Evolutionary conservation across 2,329 filamentous ascomycete species (phyloP), one percentile per base, ranked within the genome.

Genomic region (Paecilomyces sp.): DNA sequence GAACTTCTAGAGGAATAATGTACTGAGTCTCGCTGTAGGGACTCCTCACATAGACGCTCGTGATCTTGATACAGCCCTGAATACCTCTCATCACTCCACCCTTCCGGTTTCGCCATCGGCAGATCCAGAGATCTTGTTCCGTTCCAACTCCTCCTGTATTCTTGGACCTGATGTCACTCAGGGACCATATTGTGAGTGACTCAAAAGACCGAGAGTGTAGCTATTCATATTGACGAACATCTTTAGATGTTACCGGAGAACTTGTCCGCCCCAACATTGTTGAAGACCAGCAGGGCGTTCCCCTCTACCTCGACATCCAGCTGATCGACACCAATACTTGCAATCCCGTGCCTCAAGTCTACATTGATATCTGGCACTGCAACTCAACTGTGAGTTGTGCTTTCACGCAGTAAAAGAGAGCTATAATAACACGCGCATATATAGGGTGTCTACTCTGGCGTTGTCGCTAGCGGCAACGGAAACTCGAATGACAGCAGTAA

Each of bases 121-220:
- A 11, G 66, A 68, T 57, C 66, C 68, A 3, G 60, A 56, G 0
- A 61, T 68, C 5, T 62, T 75, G 30, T 74, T 74, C 47, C 62
- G 65, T 12, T 71, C 69, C 7, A 68, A 70, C 66, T 51, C 73
- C 63, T 61, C 78, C 18, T 84, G 82, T 62, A 71, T 83, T 28
- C 72, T 84, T 30, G 79, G 75, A n/a, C 80, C 81, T 0, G 82
- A 84, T 66, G 77, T 79, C 22, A 83, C 78, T 2, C 74, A 83
- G 66, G 82, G 82, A 0, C 82, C 82, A 22, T 85, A 83, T 72
- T 85, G 70, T 72, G 30, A 25, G 68, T 55, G 1, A 41, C 28
- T 52, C 18, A 2, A 22, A 28, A 28, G 25, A 28, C 25, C 25
- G 6, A 6, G 25, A 28, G 25, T 28, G 50, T 8, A 52, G n/a